Conservation (phyloP, 805 yeast species). For the Suhomyces sp. region DNA sequence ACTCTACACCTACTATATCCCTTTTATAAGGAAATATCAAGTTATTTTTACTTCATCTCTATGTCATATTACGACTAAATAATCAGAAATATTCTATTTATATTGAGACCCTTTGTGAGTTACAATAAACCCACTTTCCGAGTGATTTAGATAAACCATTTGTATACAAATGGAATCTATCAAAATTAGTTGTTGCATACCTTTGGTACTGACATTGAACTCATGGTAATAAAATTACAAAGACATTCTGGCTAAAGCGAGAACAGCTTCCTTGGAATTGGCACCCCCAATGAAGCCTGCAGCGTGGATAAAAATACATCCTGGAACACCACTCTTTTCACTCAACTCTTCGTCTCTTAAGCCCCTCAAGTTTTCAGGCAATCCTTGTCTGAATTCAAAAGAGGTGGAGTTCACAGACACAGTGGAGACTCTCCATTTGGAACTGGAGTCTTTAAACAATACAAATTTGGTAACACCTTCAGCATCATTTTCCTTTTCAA, state of each 20-base stretch:
- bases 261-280: constrained; percentile 70
- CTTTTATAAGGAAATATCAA: too few species aligned
- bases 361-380: constrained; percentile 95
- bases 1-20: too few species aligned
- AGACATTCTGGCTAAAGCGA: constrained; percentile 60
- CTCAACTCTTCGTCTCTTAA: constrained; percentile 82
- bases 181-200: background rate
- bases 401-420: constrained; percentile 79
- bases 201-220: background rate
- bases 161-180: too few species aligned
- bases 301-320: constrained; percentile 90
- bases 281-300: constrained; percentile 98
- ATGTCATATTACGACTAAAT: background rate
- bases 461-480: constrained; percentile 68
- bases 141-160: background rate
- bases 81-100: background rate
- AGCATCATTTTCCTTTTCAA: constrained; percentile 60
- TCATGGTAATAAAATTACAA: background rate
- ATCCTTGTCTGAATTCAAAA: constrained; percentile 79
- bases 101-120: background rate
- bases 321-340: constrained; percentile 73
- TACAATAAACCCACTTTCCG: background rate
- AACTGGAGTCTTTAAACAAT: constrained; percentile 70
- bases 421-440: constrained; percentile 84
- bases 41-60: too few species aligned